A percentile compares a stretch with the other conserved stretches of the same genome.
These are phyloP conservation scores for Stephania cephalantha DNA, from an alignment of 164 flowering plant genomes.

Conservation along the genomic window DNA sequence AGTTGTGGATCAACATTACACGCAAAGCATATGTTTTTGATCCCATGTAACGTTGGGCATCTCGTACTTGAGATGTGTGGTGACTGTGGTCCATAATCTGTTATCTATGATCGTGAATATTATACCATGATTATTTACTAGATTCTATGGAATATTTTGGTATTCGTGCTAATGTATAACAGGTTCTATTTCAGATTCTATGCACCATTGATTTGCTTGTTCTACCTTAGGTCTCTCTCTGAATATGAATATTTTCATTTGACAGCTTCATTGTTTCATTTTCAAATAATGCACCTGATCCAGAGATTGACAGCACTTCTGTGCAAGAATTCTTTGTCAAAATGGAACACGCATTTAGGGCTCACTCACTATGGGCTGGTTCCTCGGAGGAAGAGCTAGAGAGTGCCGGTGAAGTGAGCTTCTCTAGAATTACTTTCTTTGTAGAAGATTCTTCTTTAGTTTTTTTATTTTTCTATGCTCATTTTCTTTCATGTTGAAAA, in stretches of 20 bases:
- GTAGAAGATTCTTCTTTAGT: background rate
- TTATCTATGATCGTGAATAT: too few relatives aligned
- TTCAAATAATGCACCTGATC: constrained; percentile 73
- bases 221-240: background rate
- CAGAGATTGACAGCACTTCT: constrained; percentile 80
- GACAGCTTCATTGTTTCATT: constrained; percentile 88
- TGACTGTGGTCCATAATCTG: too few relatives aligned
- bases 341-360: constrained; percentile 86
- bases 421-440: background rate
- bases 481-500: background rate
- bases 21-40: too few relatives aligned
- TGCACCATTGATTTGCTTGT: background rate
- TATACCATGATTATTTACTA: too few relatives aligned
- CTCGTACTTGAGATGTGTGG: too few relatives aligned
- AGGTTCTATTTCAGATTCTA: background rate
- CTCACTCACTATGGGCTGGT: constrained; percentile 91
- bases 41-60: too few relatives aligned
- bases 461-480: background rate
- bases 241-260: constrained; percentile 7
- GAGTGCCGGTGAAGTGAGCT: constrained; percentile 89
- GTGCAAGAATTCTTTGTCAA: constrained; percentile 75
- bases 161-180: too few relatives aligned
- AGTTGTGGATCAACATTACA: too few relatives aligned
- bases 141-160: too few relatives aligned
- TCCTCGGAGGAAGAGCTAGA: constrained; percentile 93